Percentiles rank a stretch among this genome's conserved stretches.
These are phyloP conservation scores for Wakefieldia striispora DNA, from an alignment of 768 basidiomycete genomes.

Conservation along the genomic window DNA sequence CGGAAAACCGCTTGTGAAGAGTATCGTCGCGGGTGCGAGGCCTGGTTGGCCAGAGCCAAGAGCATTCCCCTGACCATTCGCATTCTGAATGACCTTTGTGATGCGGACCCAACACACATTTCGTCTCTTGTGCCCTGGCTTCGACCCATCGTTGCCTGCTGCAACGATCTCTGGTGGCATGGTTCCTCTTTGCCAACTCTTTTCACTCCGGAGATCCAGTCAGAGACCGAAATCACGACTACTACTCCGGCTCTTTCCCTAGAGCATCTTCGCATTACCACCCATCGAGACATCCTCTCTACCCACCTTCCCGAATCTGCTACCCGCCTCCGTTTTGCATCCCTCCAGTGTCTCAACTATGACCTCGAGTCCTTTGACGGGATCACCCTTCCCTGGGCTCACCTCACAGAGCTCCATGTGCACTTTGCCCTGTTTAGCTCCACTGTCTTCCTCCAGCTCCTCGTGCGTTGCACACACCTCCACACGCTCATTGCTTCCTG, in stretches of 20 bases:
- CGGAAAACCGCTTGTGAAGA: slow-evolving; percentile 3
- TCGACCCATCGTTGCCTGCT: slow-evolving; percentile 19
- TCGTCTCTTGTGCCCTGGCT: slow-evolving; percentile 21
- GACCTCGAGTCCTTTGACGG: slow-evolving; percentile 24
- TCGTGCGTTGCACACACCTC: slow-evolving; percentile 22
- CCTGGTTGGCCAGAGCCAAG: slow-evolving; percentile 31
- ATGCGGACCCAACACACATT: neutral
- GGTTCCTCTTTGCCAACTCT: slow-evolving; percentile 24
- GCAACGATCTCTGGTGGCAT: slow-evolving; percentile 33
- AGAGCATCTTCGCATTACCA: slow-evolving; percentile 22
- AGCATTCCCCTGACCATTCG: slow-evolving; percentile 24
- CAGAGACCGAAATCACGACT: neutral
- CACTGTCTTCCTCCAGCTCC: slow-evolving; percentile 21
- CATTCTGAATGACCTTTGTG: slow-evolving; percentile 23
- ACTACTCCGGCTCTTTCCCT: slow-evolving; percentile 4
- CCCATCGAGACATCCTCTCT: slow-evolving; percentile 10
- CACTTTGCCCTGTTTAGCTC: slow-evolving; percentile 27
- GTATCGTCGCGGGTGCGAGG: slow-evolving; percentile 20
- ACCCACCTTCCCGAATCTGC: slow-evolving; percentile 17
- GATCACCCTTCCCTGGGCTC: slow-evolving; percentile 27
- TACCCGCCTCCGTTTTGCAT: slow-evolving; percentile 16
- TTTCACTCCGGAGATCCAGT: slow-evolving; percentile 7
- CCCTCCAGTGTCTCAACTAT: slow-evolving; percentile 19
- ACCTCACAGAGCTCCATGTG: slow-evolving; percentile 25
- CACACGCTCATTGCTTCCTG: slow-evolving; percentile 22